These are phyloP conservation scores for Mycena rebaudengoi DNA, from an alignment of 768 basidiomycete genomes.

Conservation along the genomic window DNA sequence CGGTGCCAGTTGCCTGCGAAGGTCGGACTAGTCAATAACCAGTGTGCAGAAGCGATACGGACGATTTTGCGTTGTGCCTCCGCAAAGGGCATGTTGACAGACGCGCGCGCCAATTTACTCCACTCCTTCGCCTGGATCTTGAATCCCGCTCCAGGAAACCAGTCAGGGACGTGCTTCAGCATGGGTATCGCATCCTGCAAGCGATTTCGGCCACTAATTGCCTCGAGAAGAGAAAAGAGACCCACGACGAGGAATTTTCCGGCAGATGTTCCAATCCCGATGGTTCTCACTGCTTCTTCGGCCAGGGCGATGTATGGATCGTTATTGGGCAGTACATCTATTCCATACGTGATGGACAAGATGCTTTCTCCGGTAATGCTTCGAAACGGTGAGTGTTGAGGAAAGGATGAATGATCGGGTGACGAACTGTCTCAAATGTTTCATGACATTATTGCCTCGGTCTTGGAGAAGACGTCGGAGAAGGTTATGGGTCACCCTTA, in stretches of 20 bases:
- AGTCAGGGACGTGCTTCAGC: conserved; percentile 3
- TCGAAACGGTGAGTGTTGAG: neutral
- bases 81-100: neutral
- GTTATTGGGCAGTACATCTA: conserved; percentile 37
- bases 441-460: conserved; percentile 41
- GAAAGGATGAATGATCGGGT: too few relatives aligned
- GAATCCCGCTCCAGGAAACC: conserved; percentile 6
- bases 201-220: neutral
- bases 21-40: too few relatives aligned
- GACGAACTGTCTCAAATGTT: conserved; percentile 37
- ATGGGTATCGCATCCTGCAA: conserved; percentile 7
- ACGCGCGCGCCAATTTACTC: neutral
- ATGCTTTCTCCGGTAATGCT: conserved; percentile 42
- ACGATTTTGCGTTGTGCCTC: conserved; percentile 11
- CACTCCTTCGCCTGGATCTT: neutral
- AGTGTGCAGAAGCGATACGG: neutral
- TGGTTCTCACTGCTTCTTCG: conserved; percentile 39
- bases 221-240: neutral
- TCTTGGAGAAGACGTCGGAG: conserved; percentile 38
- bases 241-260: conserved; percentile 42
- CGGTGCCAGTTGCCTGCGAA: neutral
- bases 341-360: conserved; percentile 49
- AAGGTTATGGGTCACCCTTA: conserved; percentile 38
- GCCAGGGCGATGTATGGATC: conserved; percentile 47
- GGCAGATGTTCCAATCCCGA: conserved; percentile 39